phyloP scores from a whole-genome alignment of 2,329 filamentous ascomycete genomes.

The Xylaria sp. region DNA sequence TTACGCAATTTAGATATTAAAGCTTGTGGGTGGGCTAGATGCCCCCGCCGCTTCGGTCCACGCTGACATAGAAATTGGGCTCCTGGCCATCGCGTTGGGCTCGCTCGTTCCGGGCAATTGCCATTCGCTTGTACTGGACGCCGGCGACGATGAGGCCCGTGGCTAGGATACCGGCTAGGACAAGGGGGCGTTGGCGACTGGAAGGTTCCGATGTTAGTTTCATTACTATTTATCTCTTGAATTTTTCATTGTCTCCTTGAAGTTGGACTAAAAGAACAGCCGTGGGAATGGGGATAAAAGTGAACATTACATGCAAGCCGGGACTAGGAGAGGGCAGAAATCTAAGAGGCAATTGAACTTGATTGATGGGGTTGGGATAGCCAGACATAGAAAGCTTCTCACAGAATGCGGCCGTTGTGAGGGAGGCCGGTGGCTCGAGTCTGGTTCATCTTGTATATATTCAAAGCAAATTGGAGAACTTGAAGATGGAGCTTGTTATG shows the following conservation, averaged over 20 bases:
- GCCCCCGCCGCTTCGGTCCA: constrained; percentile 61
- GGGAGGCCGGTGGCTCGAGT: constrained; percentile 2
- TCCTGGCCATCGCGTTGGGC: constrained; percentile 52
- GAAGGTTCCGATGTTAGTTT: constrained; percentile 13
- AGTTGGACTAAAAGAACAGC: no score
- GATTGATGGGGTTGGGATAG: neutral
- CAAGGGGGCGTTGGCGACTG: constrained; percentile 28
- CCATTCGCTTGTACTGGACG: constrained; percentile 45
- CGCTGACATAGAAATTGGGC: constrained; percentile 60
- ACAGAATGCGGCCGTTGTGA: constrained; percentile 28
- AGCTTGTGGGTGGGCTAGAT: constrained; percentile 37
- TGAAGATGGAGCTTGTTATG: neutral
- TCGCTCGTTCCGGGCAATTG: constrained; percentile 32
- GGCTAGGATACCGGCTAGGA: constrained; percentile 45
- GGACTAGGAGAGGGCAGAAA: neutral
- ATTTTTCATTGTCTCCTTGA: neutral
- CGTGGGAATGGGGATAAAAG: no score
- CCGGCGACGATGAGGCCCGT: constrained; percentile 47
- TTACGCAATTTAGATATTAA: neutral
- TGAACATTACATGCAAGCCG: no score
- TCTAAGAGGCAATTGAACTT: neutral
- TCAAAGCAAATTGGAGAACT: neutral
- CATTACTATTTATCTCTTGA: neutral
- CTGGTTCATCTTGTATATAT: neutral
- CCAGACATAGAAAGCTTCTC: constrained; percentile 9